These are phyloP conservation scores for Wickerhamomyces sp. DNA, from an alignment of 1,139 yeast species.

Conservation along the genomic window DNA sequence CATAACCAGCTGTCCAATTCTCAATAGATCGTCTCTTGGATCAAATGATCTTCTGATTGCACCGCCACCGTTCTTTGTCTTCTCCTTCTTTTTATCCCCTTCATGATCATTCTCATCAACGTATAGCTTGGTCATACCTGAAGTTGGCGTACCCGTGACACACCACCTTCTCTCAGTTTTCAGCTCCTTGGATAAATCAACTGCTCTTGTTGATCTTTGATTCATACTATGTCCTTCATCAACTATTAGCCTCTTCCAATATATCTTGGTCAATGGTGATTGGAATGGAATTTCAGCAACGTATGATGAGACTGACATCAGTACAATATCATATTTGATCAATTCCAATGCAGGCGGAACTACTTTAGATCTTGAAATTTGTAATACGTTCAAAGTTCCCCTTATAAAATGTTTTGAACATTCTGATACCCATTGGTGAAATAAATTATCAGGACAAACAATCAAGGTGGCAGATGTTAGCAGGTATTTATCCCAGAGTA, in stretches of 20 bases:
- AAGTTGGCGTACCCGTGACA: constrained; percentile 71
- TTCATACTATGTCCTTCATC: constrained; percentile 70
- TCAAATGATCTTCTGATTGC: constrained; percentile 31
- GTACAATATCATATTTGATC: constrained; percentile 43
- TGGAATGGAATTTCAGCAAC: constrained; percentile 29
- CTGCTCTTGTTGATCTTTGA: constrained; percentile 44
- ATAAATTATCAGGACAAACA: constrained; percentile 61
- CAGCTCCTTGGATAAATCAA: constrained; percentile 41
- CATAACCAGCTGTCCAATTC: constrained; percentile 46
- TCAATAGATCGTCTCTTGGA: constrained; percentile 47
- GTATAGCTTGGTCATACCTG: constrained; percentile 57
- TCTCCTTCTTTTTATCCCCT: constrained; percentile 9
- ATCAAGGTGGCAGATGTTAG: constrained; percentile 53
- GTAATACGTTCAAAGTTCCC: constrained; percentile 32
- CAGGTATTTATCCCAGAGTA: constrained; percentile 27
- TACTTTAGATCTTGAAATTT: constrained; percentile 14
- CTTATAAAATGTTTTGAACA: constrained; percentile 46
- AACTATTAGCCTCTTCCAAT: constrained; percentile 67
- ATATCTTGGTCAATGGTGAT: constrained; percentile 37
- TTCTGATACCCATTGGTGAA: constrained; percentile 62
- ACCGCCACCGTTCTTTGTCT: constrained; percentile 24
- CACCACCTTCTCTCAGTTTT: constrained; percentile 64
- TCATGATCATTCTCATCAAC: no score
- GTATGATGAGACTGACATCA: constrained; percentile 45
- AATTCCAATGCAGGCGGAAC: constrained; percentile 31